Percentiles rank a stretch among this genome's conserved stretches.
These are phyloP conservation scores for Erodium texanum DNA, from an alignment of 441 rosid species.

Conservation along the genomic window DNA sequence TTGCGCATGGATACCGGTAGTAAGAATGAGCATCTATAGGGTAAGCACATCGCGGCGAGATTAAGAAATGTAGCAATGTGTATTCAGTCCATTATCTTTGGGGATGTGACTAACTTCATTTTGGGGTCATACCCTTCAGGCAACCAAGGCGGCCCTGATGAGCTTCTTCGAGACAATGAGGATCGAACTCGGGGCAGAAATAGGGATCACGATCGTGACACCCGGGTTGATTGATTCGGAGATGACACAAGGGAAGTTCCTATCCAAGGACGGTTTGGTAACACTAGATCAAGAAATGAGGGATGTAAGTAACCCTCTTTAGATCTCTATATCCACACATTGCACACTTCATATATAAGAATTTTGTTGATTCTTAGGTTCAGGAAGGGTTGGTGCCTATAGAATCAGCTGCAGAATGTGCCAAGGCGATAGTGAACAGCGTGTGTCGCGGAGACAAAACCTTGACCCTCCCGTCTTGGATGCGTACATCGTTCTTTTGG, in stretches of 20 bases:
- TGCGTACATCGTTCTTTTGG: conserved; percentile 31
- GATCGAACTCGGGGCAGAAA: conserved; percentile 43
- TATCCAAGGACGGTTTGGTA: conserved; percentile 33
- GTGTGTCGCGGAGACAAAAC: conserved; percentile 36
- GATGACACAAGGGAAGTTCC: conserved; percentile 46
- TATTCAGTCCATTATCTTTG: no score
- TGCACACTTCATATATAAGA: no score
- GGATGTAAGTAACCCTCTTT: no score
- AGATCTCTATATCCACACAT: no score
- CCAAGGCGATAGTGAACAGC: conserved; percentile 39
- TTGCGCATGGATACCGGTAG: conserved; percentile 36
- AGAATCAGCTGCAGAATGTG: conserved; percentile 25
- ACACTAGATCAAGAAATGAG: conserved; percentile 40
- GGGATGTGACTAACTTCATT: neutral
- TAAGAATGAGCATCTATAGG: conserved; percentile 37
- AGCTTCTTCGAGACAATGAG: conserved; percentile 54
- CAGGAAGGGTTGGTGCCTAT: conserved; percentile 33
- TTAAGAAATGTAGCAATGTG: no score
- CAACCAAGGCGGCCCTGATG: conserved; percentile 55
- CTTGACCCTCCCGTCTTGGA: conserved; percentile 41
- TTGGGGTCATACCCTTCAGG: conserved; percentile 26
- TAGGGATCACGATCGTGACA: conserved; percentile 47
- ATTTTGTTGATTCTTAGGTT: conserved; percentile 20
- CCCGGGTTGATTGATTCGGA: conserved; percentile 57
- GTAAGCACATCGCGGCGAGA: conserved; percentile 18